These are phyloP conservation scores for Fusarium pseudoanthophilum DNA, from an alignment of 2,329 filamentous ascomycete genomes.

Conservation along the genomic window DNA sequence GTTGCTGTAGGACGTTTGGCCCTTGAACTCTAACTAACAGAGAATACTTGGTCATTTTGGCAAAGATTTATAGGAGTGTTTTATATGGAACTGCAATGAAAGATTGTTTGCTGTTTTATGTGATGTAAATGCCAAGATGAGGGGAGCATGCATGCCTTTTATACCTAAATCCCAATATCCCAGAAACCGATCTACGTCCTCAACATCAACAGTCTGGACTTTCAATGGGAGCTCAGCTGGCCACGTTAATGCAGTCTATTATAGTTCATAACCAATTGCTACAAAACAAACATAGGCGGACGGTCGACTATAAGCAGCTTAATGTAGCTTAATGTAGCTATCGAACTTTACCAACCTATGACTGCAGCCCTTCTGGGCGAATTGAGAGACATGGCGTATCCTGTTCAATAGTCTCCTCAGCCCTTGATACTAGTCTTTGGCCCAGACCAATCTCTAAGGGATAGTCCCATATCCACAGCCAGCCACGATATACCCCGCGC, in stretches of 20 bases:
- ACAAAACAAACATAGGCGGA: neutral
- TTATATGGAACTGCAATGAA: no score
- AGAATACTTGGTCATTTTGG: neutral
- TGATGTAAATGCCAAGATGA: accelerated
- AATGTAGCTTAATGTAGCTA: neutral
- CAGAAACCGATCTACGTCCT: no score
- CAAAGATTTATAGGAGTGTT: no score
- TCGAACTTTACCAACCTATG: neutral
- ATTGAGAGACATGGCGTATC: neutral
- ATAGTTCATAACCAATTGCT: neutral
- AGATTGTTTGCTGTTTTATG: accelerated
- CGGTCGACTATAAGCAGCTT: neutral
- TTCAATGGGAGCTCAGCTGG: neutral
- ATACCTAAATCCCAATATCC: no score
- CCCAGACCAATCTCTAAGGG: neutral
- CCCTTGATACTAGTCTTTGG: neutral
- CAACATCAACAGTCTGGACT: no score
- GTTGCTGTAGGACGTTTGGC: no score
- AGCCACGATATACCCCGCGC: neutral
- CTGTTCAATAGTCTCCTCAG: neutral
- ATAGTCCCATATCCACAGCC: neutral
- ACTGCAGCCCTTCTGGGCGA: neutral
- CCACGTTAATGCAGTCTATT: neutral
- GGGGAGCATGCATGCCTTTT: no score
- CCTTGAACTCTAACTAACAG: accelerated